Evolutionary conservation across 768 basidiomycete species (phyloP).

Genomic region (Brasilioporus rufonigricans): DNA sequence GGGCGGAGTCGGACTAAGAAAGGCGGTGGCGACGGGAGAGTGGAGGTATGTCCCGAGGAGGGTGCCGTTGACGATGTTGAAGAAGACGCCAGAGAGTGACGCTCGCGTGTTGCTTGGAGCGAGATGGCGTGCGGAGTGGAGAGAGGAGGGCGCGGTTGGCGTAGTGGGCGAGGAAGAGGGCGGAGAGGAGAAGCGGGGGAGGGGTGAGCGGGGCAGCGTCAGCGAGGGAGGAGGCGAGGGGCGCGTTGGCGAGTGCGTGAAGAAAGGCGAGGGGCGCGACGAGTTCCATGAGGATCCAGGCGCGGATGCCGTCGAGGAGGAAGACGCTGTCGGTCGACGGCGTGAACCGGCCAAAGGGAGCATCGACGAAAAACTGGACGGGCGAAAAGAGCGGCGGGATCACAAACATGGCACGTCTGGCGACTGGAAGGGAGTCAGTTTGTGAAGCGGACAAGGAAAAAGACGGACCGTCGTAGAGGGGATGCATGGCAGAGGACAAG

Average conservation of each 20-base stretch:
- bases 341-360: slow-evolving; percentile 79
- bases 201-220: slow-evolving; percentile 31
- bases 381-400: slow-evolving; percentile 37
- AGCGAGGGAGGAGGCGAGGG: slow-evolving; percentile 39
- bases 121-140: slow-evolving; percentile 75
- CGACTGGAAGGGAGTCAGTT: slow-evolving; percentile 22
- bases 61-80: slow-evolving; percentile 73
- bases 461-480: slow-evolving; percentile 25
- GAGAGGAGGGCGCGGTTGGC: slow-evolving; percentile 78
- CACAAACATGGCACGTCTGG: slow-evolving; percentile 47
- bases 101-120: slow-evolving; percentile 69
- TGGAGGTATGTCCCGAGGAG: slow-evolving; percentile 71
- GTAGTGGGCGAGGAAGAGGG: slow-evolving; percentile 74
- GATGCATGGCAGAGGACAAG: slow-evolving; percentile 11
- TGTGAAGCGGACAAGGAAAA: too few species aligned
- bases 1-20: slow-evolving; percentile 30
- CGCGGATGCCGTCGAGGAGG: slow-evolving; percentile 53
- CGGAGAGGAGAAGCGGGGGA: slow-evolving; percentile 50
- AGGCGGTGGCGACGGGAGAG: slow-evolving; percentile 49
- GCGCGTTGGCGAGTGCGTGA: slow-evolving; percentile 46
- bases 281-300: slow-evolving; percentile 83
- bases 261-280: slow-evolving; percentile 57
- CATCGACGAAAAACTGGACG: slow-evolving; percentile 53
- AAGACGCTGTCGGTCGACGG: slow-evolving; percentile 44
- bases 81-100: slow-evolving; percentile 58